Conservation (phyloP, 1,284 basidiomycete species). For the Cyathus olla region DNA sequence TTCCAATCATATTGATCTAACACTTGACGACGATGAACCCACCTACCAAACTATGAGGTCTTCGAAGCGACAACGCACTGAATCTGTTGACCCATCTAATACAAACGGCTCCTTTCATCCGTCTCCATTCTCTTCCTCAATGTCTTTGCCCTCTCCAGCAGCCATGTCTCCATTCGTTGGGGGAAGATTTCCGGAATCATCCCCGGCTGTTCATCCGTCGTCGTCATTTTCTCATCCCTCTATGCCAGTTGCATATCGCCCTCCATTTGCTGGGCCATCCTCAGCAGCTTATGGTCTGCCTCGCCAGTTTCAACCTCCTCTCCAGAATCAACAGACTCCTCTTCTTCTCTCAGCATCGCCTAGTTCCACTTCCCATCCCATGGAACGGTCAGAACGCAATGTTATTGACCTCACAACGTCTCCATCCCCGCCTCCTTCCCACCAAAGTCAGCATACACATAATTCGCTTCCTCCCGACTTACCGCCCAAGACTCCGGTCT, state of each 20-base stretch:
- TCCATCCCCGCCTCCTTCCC: conserved; percentile 73
- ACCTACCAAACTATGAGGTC: conserved; percentile 39
- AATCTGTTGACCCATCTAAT: conserved; percentile 17
- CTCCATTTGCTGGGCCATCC: conserved; percentile 56
- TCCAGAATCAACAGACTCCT: conserved; percentile 21
- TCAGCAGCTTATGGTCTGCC: conserved; percentile 25
- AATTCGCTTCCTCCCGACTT: conserved; percentile 60
- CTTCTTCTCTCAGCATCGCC: conserved; percentile 16
- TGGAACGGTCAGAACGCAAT: conserved; percentile 44
- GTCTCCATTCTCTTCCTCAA: conserved; percentile 9
- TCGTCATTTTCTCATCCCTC: conserved; percentile 16
- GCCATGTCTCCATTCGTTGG: conserved; percentile 4
- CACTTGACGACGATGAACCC: conserved; percentile 67
- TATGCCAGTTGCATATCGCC: conserved; percentile 49
- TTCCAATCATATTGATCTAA: conserved; percentile 66
- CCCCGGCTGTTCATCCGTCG: conserved; percentile 17
- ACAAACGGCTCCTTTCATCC: conserved; percentile 5
- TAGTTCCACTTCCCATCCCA: conserved; percentile 9
- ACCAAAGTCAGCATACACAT: conserved; percentile 22
- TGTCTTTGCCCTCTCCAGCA: conserved; percentile 15
- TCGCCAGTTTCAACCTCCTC: conserved; percentile 27
- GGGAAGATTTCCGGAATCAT: background rate
- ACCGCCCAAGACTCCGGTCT: conserved; percentile 83
- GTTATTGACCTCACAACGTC: conserved; percentile 84
- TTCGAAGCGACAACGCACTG: conserved; percentile 53